Base-by-base conservation (phyloP, 257 asterid species). In the Ocimum tenuiflorum region DNA sequence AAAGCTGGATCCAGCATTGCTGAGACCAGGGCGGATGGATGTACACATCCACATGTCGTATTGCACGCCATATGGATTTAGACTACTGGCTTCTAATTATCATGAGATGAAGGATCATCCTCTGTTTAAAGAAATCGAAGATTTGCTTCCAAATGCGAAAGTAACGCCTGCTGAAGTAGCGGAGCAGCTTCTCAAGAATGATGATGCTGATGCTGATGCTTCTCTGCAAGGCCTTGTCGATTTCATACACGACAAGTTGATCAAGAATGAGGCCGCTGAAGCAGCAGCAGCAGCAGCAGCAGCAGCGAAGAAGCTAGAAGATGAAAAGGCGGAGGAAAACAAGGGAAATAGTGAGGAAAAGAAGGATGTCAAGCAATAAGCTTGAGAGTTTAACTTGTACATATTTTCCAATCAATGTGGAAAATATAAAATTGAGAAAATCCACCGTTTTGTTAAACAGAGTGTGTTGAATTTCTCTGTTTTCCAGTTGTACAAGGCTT, bases 11-110 rank as follows among this genome's bases (percentile, higher is more conserved):
- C 86, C 88, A 3, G 95, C 92, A 0, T 53, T 88, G 48, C 62
- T 86, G 18, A 80, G 95, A 4, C 90, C 96, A 0, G 88, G 95
- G 0, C 77, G 92, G 0, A 88, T 88, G 96, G 96, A 88, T 54
- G 78, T 84, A 60, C 96, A 86, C 72, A 73, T 88, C n/a, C 68
- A 84, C 62, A 75, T 83, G 82, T 88, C 96, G 0, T 83, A 86
- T 55, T 84, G 88, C 65, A 79, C 83, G 0, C 82, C 86, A 8
- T 38, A 59, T 49, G 96, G 91, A 10, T 89, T 86, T 73, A 78
- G 70, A n/a, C 59, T 71, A 36, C 62, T 89, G 72, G 91, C 94
- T 4, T 20, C 62, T 1, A 86, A 83, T 39, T 89, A 86, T 55
- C 86, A 82, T 3, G 82, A 75, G 2, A 49, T 81, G 6, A 64